A percentile compares a stretch with the other conserved stretches of the same genome.
Conservation (phyloP, 228 moss, liverwort and hornwort genomes). For the Sphagnum magellanicum region DNA sequence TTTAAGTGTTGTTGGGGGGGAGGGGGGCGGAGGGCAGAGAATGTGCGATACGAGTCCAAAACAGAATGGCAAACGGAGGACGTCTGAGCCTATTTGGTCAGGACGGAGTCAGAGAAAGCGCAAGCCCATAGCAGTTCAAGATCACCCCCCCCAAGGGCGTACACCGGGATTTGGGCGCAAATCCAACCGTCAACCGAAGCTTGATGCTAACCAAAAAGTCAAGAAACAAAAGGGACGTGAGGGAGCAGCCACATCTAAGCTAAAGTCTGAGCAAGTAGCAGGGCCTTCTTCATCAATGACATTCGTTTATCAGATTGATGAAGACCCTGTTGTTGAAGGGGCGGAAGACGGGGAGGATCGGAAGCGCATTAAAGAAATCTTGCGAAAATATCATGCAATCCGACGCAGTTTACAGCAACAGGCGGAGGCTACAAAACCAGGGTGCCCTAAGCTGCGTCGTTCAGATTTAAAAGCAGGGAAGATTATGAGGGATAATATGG, state of each 20-base stretch:
- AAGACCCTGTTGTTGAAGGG: background rate
- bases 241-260: background rate
- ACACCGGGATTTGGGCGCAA: background rate
- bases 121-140: background rate
- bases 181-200: background rate
- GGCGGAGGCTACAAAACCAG: conserved; percentile 12
- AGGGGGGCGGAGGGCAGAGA: too few relatives aligned
- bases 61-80: too few relatives aligned
- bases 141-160: conserved; percentile 1
- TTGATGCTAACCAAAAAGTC: background rate
- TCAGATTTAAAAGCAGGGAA: conserved; percentile 39
- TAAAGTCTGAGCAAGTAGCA: background rate
- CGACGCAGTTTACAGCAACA: conserved; percentile 17
- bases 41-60: too few relatives aligned
- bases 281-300: background rate
- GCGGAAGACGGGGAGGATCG: conserved; percentile 1
- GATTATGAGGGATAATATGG: conserved; percentile 20
- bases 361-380: conserved; percentile 11
- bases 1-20: too few relatives aligned
- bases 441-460: conserved; percentile 2
- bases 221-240: background rate
- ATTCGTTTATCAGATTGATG: background rate
- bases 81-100: too few relatives aligned
- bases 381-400: conserved; percentile 24
- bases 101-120: background rate